Evolutionary conservation across 306 rosid species (phyloP).

Genomic region (Sesbania bispinosa): DNA sequence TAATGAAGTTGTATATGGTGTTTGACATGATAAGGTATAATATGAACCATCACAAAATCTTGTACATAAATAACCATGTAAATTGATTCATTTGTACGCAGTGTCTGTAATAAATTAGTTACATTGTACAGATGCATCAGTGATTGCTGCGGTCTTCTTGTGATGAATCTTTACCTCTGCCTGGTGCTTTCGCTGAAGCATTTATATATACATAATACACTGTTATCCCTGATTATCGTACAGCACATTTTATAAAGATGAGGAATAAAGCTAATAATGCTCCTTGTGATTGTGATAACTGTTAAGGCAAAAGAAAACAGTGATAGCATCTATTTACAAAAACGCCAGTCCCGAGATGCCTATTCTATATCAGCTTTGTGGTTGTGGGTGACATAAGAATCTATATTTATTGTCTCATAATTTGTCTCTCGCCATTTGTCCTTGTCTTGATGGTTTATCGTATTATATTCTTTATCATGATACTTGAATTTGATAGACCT

Average conservation of each 20-base stretch:
- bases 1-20: conserved; percentile 5
- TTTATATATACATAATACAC: not conserved
- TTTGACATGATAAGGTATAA: conserved; percentile 10
- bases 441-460: not conserved
- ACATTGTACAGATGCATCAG: not conserved
- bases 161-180: not conserved
- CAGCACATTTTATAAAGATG: conserved; percentile 1
- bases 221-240: not conserved
- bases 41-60: not conserved
- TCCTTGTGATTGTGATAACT: no score
- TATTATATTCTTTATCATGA: not conserved
- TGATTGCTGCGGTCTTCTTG: conserved; percentile 6
- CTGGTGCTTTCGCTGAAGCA: conserved; percentile 2
- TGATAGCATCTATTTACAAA: not conserved
- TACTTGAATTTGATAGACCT: not conserved
- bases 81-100: not conserved
- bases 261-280: conserved; percentile 8
- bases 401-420: not conserved
- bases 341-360: not conserved
- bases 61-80: conserved; percentile 39
- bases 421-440: not conserved
- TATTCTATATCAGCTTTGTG: not conserved
- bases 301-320: no score
- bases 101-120: not conserved
- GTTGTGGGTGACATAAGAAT: not conserved